Evolutionary conservation across 306 rosid genomes (phyloP).

Genomic region (Styphnolobium japonicum): DNA sequence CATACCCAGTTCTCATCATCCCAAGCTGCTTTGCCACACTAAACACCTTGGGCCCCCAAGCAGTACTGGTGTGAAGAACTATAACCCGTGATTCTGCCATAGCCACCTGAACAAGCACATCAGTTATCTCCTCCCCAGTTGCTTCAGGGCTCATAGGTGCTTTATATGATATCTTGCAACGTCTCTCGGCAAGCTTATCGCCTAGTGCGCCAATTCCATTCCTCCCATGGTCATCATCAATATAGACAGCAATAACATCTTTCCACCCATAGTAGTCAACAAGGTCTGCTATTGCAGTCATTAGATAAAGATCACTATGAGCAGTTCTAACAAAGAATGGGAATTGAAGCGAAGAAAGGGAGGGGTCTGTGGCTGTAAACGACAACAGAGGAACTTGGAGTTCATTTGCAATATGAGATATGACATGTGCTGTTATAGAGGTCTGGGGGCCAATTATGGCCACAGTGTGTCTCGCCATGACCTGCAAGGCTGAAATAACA

Average conservation of each 20-base stretch:
- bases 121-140: slow-evolving; percentile 51
- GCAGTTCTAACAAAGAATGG: slow-evolving; percentile 81
- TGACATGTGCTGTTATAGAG: slow-evolving; percentile 82
- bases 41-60: slow-evolving; percentile 49
- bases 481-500: slow-evolving; percentile 61
- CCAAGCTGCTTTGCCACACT: slow-evolving; percentile 67
- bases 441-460: slow-evolving; percentile 95
- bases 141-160: slow-evolving; percentile 63
- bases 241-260: slow-evolving; percentile 81
- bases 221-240: slow-evolving; percentile 89
- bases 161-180: slow-evolving; percentile 79
- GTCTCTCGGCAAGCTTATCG: slow-evolving; percentile 72
- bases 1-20: slow-evolving; percentile 85
- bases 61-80: slow-evolving; percentile 56
- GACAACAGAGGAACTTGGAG: slow-evolving; percentile 85
- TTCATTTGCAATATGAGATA: slow-evolving; percentile 89
- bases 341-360: slow-evolving; percentile 85
- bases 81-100: slow-evolving; percentile 76
- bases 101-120: slow-evolving; percentile 74
- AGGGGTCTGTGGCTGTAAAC: slow-evolving; percentile 77
- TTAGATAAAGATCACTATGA: slow-evolving; percentile 70
- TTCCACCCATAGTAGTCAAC: slow-evolving; percentile 71
- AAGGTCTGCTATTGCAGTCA: slow-evolving; percentile 87
- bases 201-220: slow-evolving; percentile 76
- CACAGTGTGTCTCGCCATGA: slow-evolving; percentile 70